Conservation (phyloP, 108 stramenopile genomes). For the Pseudonitzschia delicatissima region DNA sequence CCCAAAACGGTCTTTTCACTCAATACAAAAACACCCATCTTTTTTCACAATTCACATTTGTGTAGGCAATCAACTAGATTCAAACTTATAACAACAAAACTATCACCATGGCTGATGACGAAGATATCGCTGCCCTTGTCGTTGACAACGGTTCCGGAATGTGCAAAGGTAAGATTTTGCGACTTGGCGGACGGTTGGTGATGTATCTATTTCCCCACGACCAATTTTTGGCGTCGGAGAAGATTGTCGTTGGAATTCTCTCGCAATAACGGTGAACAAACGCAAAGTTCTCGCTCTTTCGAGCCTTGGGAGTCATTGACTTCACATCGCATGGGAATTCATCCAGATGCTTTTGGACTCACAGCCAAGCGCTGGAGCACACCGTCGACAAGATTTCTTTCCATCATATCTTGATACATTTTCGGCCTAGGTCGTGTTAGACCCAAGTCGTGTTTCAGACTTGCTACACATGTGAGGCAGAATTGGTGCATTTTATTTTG, state of each 20-base stretch:
- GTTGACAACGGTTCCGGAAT: slow-evolving; percentile 97
- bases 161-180: slow-evolving; percentile 76
- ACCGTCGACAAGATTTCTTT: too few species aligned
- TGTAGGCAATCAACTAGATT: not conserved
- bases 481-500: not conserved
- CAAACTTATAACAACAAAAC: not conserved
- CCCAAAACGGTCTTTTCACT: not conserved
- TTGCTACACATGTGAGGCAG: too few species aligned
- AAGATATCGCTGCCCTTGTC: slow-evolving; percentile 96
- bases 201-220: not conserved
- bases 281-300: too few species aligned
- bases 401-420: too few species aligned
- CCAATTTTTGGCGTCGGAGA: not conserved
- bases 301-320: too few species aligned
- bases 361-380: too few species aligned
- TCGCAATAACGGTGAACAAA: not conserved
- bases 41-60: not conserved
- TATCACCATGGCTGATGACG: slow-evolving; percentile 86
- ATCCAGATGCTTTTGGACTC: too few species aligned
- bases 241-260: not conserved
- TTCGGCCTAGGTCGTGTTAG: too few species aligned
- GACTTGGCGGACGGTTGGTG: not conserved
- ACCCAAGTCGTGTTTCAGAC: too few species aligned
- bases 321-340: too few species aligned
- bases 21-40: not conserved